phyloP scores from a whole-genome alignment of 129 eudicot genomes.

The Ambrosia trifida region DNA sequence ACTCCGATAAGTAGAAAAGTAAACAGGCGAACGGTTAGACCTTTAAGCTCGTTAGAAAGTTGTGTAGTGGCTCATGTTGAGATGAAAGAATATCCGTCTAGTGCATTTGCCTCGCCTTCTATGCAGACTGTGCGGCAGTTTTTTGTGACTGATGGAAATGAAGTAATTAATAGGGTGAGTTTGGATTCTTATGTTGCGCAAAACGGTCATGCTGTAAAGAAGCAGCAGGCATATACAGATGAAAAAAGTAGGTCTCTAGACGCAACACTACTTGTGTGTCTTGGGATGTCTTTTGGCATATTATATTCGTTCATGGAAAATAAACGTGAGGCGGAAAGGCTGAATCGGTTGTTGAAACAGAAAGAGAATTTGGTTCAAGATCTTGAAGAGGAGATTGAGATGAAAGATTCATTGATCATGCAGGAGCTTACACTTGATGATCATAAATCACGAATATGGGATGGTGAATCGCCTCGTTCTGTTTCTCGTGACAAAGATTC shows the following conservation, averaged over 20 bases:
- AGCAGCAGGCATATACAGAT: conserved; percentile 21
- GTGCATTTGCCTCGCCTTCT: conserved; percentile 35
- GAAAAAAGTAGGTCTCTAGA: conserved; percentile 23
- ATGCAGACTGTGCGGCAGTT: conserved; percentile 59
- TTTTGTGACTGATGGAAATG: conserved; percentile 67
- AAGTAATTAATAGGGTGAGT: conserved; percentile 55
- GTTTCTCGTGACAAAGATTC: conserved; percentile 32
- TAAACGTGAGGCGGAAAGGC: conserved; percentile 54
- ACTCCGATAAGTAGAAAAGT: conserved; percentile 37
- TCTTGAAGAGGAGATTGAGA: conserved; percentile 82
- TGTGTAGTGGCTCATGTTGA: conserved; percentile 78
- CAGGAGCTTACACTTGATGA: conserved; percentile 54
- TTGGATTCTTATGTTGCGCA: conserved; percentile 25
- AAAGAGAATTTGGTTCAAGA: conserved; percentile 74
- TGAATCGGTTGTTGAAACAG: conserved; percentile 57
- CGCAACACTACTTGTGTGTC: conserved; percentile 50
- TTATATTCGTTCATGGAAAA: conserved; percentile 53
- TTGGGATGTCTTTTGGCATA: conserved; percentile 71
- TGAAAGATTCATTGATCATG: conserved; percentile 73
- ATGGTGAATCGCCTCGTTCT: conserved; percentile 28
- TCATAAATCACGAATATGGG: conserved; percentile 43
- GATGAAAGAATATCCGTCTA: conserved; percentile 43
- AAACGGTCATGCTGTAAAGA: conserved; percentile 18
- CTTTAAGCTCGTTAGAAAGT: conserved; percentile 66
- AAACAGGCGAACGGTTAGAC: conserved; percentile 41